These are phyloP conservation scores for Geum urbanum DNA, from an alignment of 306 rosid genomes.

Conservation along the genomic window DNA sequence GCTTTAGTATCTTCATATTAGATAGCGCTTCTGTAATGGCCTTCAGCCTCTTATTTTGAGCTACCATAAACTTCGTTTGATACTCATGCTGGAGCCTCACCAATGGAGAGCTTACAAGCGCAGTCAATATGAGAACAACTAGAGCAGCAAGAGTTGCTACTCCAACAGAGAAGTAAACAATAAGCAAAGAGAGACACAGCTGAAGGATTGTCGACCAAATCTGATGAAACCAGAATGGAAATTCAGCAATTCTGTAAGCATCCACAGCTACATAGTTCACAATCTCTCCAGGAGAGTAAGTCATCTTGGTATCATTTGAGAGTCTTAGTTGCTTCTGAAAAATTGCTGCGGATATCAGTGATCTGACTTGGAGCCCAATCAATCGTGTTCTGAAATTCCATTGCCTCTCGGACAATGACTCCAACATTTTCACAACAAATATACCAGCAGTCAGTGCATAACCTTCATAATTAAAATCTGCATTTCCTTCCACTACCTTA, in stretches of 20 bases:
- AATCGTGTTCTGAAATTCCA: conserved; percentile 18
- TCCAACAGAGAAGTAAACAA: conserved; percentile 28
- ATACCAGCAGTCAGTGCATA: conserved; percentile 21
- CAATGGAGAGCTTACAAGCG: conserved; percentile 27
- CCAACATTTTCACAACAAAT: conserved; percentile 18
- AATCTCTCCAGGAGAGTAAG: conserved; percentile 26
- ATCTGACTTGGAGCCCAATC: conserved; percentile 25
- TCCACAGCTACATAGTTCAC: conserved; percentile 24
- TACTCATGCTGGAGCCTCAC: conserved; percentile 30
- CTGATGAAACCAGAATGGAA: conserved; percentile 26
- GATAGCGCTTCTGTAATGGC: conserved; percentile 24
- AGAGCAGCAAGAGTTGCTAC: conserved; percentile 23
- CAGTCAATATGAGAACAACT: conserved; percentile 13
- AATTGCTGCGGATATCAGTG: conserved; percentile 21
- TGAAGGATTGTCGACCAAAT: conserved; percentile 29
- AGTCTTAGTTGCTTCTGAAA: conserved; percentile 25
- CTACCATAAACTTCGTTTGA: conserved; percentile 24
- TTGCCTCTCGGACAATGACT: conserved; percentile 24
- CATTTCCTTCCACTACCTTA: conserved; percentile 12
- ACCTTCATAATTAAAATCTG: conserved; percentile 18
- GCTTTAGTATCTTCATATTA: conserved; percentile 33
- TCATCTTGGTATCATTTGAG: conserved; percentile 21
- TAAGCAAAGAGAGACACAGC: conserved; percentile 22
- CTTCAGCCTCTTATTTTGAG: conserved; percentile 28
- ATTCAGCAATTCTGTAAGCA: conserved; percentile 23